phyloP scores from a whole-genome alignment of 805 yeast species.

The Isabelozyma heimii region DNA sequence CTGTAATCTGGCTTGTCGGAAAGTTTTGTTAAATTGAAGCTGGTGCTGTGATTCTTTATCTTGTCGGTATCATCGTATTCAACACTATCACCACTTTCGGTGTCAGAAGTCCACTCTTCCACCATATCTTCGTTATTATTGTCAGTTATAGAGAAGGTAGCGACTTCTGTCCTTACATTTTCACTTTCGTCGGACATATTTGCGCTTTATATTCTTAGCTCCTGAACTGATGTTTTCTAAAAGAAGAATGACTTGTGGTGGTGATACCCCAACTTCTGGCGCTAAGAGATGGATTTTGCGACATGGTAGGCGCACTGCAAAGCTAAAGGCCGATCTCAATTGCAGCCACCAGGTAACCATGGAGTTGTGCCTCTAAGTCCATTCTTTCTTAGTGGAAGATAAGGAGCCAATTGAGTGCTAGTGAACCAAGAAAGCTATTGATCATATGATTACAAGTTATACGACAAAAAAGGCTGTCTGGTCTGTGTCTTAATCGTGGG shows the following conservation, averaged over 20 bases:
- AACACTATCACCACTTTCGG: neutral
- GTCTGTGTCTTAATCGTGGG: too few species aligned
- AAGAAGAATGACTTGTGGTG: neutral
- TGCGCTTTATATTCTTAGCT: neutral
- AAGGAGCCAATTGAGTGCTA: too few species aligned
- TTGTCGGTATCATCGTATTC: constrained; percentile 3
- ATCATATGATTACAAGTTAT: too few species aligned
- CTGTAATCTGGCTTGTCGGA: constrained; percentile 25
- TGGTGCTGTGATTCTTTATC: constrained; percentile 5
- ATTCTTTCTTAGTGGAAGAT: too few species aligned
- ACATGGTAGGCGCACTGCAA: too few species aligned
- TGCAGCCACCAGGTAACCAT: too few species aligned
- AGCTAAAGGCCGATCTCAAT: too few species aligned
- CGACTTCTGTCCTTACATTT: neutral
- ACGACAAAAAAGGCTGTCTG: too few species aligned
- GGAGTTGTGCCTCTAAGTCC: too few species aligned
- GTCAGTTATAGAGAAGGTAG: neutral
- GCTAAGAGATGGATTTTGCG: neutral
- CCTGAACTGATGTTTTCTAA: neutral
- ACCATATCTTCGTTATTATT: neutral
- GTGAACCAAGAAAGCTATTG: too few species aligned
- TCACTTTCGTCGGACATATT: neutral
- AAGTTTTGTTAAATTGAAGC: constrained; percentile 11
- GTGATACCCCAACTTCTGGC: neutral
- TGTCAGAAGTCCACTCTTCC: neutral